Evolutionary conservation across 164 flowering plant species (phyloP).

Genomic region (Warburgia ugandensis): DNA sequence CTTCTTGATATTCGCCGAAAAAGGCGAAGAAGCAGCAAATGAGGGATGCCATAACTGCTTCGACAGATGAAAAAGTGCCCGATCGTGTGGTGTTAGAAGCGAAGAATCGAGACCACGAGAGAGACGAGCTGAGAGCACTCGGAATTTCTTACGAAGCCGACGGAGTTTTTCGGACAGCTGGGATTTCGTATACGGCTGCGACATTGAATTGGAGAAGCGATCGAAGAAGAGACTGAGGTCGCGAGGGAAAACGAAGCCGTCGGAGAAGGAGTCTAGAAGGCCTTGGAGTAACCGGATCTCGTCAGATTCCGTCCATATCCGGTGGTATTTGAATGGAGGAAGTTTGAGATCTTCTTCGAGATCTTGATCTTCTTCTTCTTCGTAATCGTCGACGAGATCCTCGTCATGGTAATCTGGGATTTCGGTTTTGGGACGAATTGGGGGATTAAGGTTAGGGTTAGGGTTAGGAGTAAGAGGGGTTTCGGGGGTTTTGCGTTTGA

Average conservation of each 20-base stretch:
- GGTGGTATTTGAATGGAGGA: slow-evolving; percentile 55
- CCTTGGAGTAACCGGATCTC: slow-evolving; percentile 57
- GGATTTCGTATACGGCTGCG: slow-evolving; percentile 54
- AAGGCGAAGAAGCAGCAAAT: slow-evolving; percentile 28
- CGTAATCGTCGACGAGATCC: not conserved
- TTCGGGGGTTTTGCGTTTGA: slow-evolving; percentile 51
- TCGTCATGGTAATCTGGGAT: not conserved
- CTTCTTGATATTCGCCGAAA: slow-evolving; percentile 11
- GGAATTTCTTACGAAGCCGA: slow-evolving; percentile 52
- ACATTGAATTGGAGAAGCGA: slow-evolving; percentile 39
- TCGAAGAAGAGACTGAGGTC: slow-evolving; percentile 44
- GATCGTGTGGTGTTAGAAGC: slow-evolving; percentile 42
- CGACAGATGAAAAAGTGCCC: slow-evolving; percentile 37
- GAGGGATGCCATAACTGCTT: slow-evolving; percentile 48
- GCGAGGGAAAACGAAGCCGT: slow-evolving; percentile 39
- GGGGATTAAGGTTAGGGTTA: slow-evolving; percentile 9
- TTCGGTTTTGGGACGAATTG: slow-evolving; percentile 11
- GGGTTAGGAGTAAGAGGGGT: not conserved
- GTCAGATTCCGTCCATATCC: slow-evolving; percentile 63
- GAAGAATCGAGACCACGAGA: slow-evolving; percentile 35
- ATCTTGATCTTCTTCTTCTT: slow-evolving; percentile 5
- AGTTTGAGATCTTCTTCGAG: slow-evolving; percentile 10
- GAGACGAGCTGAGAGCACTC: slow-evolving; percentile 35
- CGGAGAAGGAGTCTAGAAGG: slow-evolving; percentile 37
- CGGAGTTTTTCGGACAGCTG: slow-evolving; percentile 72